Conservation (phyloP, 177 flowering plant species). For the Vitis hybrid region DNA sequence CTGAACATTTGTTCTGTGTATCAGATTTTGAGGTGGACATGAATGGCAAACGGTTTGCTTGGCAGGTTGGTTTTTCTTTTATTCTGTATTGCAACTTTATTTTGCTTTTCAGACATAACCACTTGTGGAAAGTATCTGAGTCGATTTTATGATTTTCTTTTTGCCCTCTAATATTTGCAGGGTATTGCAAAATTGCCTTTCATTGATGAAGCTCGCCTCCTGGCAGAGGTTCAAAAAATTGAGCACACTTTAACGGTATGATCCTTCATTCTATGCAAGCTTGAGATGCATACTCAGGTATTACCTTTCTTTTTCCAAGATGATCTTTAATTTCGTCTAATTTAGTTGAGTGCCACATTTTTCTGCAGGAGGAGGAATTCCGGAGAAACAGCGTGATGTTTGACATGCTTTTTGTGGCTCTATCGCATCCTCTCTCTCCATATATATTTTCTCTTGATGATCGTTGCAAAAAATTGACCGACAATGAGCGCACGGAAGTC, state of each 20-base stretch:
- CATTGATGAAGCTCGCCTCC: constrained; percentile 88
- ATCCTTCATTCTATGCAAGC: not conserved
- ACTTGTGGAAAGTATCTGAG: not conserved
- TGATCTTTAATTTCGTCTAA: not conserved
- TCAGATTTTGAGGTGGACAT: constrained; percentile 99
- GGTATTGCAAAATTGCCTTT: constrained; percentile 94
- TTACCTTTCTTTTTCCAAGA: not conserved
- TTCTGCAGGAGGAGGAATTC: constrained; percentile 76
- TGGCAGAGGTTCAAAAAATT: constrained; percentile 65
- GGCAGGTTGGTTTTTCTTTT: constrained; percentile 68
- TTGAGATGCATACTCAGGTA: not conserved
- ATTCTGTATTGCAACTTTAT: not conserved
- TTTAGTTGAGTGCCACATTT: not conserved
- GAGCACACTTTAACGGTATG: constrained; percentile 81
- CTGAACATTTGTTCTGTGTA: constrained; percentile 2
- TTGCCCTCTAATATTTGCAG: constrained; percentile 27
- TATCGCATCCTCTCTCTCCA: constrained; percentile 80
- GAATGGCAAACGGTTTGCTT: constrained; percentile 94
- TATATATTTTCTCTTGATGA: constrained; percentile 78
- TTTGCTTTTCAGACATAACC: not conserved
- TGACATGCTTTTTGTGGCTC: constrained; percentile 82
- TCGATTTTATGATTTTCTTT: not conserved
- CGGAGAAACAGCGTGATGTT: constrained; percentile 84
- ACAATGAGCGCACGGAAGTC: constrained; percentile 48
- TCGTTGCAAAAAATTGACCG: constrained; percentile 61